Evolutionary conservation across 495 filamentous ascomycete genomes (phyloP).

Genomic region (Aspergillus mulundensis): DNA sequence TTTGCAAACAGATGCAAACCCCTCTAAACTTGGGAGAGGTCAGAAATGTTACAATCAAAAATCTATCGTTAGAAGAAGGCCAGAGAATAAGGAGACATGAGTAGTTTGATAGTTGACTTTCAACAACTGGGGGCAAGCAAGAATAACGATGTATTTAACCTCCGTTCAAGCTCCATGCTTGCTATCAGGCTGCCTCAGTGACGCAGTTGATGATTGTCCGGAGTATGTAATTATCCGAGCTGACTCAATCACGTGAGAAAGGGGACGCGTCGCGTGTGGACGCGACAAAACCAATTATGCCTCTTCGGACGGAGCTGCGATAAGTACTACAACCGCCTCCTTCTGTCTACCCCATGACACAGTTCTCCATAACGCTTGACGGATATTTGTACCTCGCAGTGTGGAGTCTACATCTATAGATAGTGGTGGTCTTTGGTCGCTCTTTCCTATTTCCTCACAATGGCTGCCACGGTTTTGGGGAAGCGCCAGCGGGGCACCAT

Average conservation of each 20-base stretch:
- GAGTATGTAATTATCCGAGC: slow-evolving; percentile 12
- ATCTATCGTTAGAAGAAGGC: slow-evolving; percentile 3
- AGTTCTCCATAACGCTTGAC: not conserved
- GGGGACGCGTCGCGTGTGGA: not conserved
- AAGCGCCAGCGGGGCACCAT: slow-evolving; percentile 63
- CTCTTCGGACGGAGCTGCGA: slow-evolving; percentile 22
- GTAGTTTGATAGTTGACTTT: too few relatives aligned
- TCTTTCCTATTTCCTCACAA: slow-evolving; percentile 33
- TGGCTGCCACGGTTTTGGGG: slow-evolving; percentile 64
- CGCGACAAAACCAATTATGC: slow-evolving; percentile 20
- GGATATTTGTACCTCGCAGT: not conserved
- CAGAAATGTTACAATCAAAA: not conserved
- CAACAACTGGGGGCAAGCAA: not conserved
- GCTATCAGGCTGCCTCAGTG: slow-evolving; percentile 14
- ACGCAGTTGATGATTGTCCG: slow-evolving; percentile 13
- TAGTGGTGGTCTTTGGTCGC: slow-evolving; percentile 10
- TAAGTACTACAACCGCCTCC: not conserved
- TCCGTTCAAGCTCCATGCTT: not conserved
- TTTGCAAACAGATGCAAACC: slow-evolving; percentile 42
- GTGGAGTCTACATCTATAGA: not conserved
- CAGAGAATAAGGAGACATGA: not conserved
- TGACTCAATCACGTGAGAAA: not conserved
- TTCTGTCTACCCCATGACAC: not conserved
- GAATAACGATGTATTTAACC: not conserved
- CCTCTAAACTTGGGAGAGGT: not conserved